phyloP scores from a whole-genome alignment of 2,329 filamentous ascomycete genomes.

The Zalaria sp. region DNA sequence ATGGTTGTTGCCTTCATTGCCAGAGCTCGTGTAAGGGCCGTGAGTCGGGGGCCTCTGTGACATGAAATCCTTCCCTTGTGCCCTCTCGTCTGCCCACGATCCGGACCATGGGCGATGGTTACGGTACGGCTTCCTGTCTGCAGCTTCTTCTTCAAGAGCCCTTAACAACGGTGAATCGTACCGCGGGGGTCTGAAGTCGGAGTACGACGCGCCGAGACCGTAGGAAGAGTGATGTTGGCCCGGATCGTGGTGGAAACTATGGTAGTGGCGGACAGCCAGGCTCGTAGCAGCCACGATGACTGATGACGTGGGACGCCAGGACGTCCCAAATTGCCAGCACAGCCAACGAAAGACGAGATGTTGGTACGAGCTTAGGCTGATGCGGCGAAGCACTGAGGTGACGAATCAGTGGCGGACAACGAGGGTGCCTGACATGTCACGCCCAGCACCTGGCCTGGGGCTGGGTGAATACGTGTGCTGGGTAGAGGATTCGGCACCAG shows the following conservation, averaged over 20 bases:
- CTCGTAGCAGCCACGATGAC: conserved; percentile 9
- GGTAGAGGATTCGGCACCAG: no score
- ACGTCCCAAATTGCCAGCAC: not conserved
- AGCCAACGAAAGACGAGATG: no score
- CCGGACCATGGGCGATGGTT: conserved; percentile 17
- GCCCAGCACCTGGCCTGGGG: no score
- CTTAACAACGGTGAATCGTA: conserved; percentile 7
- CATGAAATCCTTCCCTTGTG: conserved; percentile 18
- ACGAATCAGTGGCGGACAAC: no score
- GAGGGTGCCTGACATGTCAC: no score
- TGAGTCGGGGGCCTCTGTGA: conserved; percentile 16
- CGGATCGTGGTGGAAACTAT: conserved; percentile 6
- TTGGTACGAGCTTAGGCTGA: no score
- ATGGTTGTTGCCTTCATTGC: conserved; percentile 2
- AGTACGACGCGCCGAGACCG: not conserved
- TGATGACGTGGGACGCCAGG: conserved; percentile 5
- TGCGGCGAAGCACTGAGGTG: no score
- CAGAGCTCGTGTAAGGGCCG: conserved; percentile 10
- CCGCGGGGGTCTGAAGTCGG: conserved; percentile 3
- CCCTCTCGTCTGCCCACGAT: conserved; percentile 12
- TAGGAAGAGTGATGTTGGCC: conserved; percentile 3
- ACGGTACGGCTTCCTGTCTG: conserved; percentile 1
- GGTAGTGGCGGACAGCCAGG: conserved; percentile 6
- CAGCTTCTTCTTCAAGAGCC: conserved; percentile 1
- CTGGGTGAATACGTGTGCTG: no score